A percentile compares a stretch with the other conserved stretches of the same genome.
Conservation (phyloP, 192 early-diverging fungal genomes). For the Linnemannia elongata region DNA sequence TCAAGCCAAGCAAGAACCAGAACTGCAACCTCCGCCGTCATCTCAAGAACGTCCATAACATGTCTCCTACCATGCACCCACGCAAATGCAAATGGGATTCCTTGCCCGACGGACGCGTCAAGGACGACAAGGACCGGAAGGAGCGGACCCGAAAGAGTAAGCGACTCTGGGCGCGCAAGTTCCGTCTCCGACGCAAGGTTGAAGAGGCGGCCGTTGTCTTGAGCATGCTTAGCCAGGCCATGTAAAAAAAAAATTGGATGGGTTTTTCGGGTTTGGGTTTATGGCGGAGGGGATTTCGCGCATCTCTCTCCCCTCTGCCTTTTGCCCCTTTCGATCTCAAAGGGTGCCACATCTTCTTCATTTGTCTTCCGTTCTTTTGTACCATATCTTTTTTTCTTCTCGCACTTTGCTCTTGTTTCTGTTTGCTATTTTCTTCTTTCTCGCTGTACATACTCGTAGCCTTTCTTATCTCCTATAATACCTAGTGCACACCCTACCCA, state of each 20-base stretch:
- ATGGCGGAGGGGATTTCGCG: too few relatives aligned
- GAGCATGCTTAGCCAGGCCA: slow-evolving; percentile 55
- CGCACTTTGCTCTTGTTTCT: slow-evolving; percentile 2
- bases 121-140: slow-evolving; percentile 56
- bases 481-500: too few relatives aligned
- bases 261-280: too few relatives aligned
- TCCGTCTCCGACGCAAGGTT: slow-evolving; percentile 51
- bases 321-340: too few relatives aligned
- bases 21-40: slow-evolving; percentile 50
- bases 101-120: slow-evolving; percentile 51
- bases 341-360: not conserved
- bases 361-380: not conserved
- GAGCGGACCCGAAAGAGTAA: slow-evolving; percentile 51
- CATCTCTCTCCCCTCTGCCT: too few relatives aligned
- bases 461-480: too few relatives aligned
- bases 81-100: slow-evolving; percentile 58
- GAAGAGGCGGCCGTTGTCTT: slow-evolving; percentile 52
- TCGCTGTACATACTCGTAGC: too few relatives aligned
- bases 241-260: slow-evolving; percentile 18
- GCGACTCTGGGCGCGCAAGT: slow-evolving; percentile 56
- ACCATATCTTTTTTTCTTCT: not conserved
- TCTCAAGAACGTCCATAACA: slow-evolving; percentile 55
- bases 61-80: slow-evolving; percentile 51
- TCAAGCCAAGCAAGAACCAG: slow-evolving; percentile 58
- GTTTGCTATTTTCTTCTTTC: not conserved